Evolutionary conservation across 2,329 filamentous ascomycete genomes (phyloP).

Genomic region (Penicillium sp.): DNA sequence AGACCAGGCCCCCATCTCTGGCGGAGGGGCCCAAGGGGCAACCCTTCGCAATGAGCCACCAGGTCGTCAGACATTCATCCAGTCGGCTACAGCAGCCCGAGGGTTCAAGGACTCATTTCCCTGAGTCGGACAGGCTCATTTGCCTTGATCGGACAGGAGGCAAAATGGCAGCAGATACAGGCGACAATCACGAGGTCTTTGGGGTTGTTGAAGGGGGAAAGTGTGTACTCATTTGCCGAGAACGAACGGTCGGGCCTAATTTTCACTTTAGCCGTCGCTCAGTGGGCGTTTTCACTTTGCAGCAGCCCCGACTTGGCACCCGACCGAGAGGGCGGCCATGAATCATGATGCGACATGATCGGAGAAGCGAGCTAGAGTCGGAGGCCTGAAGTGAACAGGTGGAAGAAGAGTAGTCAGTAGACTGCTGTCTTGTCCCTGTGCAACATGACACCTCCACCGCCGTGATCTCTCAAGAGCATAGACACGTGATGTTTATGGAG

Average conservation of each 20-base stretch:
- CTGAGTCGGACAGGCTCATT: background rate
- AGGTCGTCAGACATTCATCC: background rate
- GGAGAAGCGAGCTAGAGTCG: background rate
- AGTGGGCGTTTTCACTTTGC: background rate
- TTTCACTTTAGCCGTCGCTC: background rate
- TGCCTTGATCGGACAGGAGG: background rate
- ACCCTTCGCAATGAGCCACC: too few relatives aligned
- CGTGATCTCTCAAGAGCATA: too few relatives aligned
- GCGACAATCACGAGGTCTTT: background rate
- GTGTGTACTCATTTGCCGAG: background rate
- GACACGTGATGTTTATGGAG: too few relatives aligned
- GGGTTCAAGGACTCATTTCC: background rate
- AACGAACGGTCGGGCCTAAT: background rate
- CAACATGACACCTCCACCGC: too few relatives aligned
- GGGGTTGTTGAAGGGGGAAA: background rate
- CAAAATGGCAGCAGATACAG: background rate
- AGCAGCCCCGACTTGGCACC: background rate
- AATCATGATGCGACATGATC: background rate
- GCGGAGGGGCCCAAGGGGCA: background rate
- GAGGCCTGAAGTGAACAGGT: background rate
- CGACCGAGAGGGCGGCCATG: too few relatives aligned
- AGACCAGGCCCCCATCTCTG: background rate
- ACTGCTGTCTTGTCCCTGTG: too few relatives aligned
- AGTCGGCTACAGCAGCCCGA: background rate
- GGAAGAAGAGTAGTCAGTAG: too few relatives aligned